These are phyloP conservation scores for Zangia roseola DNA, from an alignment of 768 basidiomycete species.

Conservation along the genomic window DNA sequence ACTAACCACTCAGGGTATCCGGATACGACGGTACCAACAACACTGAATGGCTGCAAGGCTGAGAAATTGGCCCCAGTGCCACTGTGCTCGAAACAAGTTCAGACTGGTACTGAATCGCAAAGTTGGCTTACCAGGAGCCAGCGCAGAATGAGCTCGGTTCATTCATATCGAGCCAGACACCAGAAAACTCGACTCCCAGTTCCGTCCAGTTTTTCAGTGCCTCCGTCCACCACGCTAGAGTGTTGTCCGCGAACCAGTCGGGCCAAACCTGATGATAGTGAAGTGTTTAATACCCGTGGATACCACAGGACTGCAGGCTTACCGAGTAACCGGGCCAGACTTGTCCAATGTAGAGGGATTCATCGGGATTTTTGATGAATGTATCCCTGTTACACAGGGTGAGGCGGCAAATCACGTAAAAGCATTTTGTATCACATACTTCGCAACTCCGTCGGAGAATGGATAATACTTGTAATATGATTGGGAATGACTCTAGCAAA, in stretches of 20 bases:
- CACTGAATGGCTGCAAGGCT: too few relatives aligned
- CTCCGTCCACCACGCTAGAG: slow-evolving; percentile 60
- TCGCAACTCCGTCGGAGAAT: slow-evolving; percentile 59
- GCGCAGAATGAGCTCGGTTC: slow-evolving; percentile 65
- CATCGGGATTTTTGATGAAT: slow-evolving; percentile 76
- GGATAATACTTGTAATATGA: slow-evolving; percentile 54
- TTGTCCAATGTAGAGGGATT: slow-evolving; percentile 67
- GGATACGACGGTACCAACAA: too few relatives aligned
- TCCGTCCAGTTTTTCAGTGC: slow-evolving; percentile 54
- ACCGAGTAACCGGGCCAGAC: slow-evolving; percentile 81
- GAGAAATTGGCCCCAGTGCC: too few relatives aligned
- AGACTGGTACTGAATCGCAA: too few relatives aligned
- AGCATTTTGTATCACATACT: slow-evolving; percentile 35
- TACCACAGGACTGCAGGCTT: slow-evolving; percentile 6
- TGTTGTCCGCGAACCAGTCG: slow-evolving; percentile 58
- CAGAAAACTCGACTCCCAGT: slow-evolving; percentile 55
- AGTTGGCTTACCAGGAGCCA: slow-evolving; percentile 47
- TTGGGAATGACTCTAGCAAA: neutral
- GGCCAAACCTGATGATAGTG: too few relatives aligned
- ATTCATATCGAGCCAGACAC: slow-evolving; percentile 73
- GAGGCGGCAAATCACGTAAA: neutral
- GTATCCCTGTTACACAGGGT: slow-evolving; percentile 47
- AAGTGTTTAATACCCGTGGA: neutral
- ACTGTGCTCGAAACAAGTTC: too few relatives aligned
- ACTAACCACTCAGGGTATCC: too few relatives aligned